Conservation (phyloP, 768 basidiomycete genomes). For the Trametopsis cervina region DNA sequence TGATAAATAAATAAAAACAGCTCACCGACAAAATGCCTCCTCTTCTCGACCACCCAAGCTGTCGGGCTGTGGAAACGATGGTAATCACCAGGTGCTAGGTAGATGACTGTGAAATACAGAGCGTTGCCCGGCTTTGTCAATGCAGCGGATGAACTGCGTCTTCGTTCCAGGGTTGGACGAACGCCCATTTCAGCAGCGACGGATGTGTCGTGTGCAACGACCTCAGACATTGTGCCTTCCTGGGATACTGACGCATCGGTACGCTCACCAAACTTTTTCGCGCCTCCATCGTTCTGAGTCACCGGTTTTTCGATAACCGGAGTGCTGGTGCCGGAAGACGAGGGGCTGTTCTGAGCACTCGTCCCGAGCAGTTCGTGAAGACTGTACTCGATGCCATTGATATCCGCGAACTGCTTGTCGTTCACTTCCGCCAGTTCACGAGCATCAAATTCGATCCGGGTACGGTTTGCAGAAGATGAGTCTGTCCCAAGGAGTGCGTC, state of each 20-base stretch:
- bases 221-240: constrained; percentile 46
- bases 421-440: constrained; percentile 59
- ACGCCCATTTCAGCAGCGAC: constrained; percentile 73
- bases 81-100: constrained; percentile 97
- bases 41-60: constrained; percentile 94
- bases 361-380: constrained; percentile 83
- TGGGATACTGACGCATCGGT: constrained; percentile 72
- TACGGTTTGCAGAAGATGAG: constrained; percentile 34
- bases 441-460: constrained; percentile 34
- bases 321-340: constrained; percentile 34
- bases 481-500: constrained; percentile 86
- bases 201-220: constrained; percentile 56
- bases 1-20: constrained; percentile 8
- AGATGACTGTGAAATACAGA: constrained; percentile 91
- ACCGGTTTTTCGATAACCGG: constrained; percentile 16
- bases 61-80: constrained; percentile 96
- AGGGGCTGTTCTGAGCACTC: constrained; percentile 30
- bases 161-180: constrained; percentile 29
- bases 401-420: constrained; percentile 88
- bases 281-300: constrained; percentile 11
- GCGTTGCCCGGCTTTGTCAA: constrained; percentile 68
- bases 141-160: constrained; percentile 35
- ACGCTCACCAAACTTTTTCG: constrained; percentile 58
- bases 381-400: constrained; percentile 95
- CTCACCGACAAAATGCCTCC: constrained; percentile 88